Evolutionary conservation across 2,329 filamentous ascomycete genomes (phyloP).

Genomic region (Alternaria burnsii): DNA sequence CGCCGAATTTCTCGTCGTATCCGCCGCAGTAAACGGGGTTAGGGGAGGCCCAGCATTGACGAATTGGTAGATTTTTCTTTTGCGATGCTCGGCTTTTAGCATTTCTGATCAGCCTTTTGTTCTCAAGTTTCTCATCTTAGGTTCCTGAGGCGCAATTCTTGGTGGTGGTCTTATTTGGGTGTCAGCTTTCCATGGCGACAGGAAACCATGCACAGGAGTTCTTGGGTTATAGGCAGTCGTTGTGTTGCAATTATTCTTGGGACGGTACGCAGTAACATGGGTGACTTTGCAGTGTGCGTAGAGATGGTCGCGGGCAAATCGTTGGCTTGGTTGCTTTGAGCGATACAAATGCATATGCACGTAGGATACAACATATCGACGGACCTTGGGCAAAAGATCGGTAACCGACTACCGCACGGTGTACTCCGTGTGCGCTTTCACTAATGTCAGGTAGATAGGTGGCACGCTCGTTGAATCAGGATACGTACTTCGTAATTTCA

Average conservation of each 20-base stretch:
- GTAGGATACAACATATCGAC: not conserved
- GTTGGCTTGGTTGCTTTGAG: not conserved
- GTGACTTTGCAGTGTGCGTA: not conserved
- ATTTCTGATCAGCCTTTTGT: not conserved
- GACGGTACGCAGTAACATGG: not conserved
- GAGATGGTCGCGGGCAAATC: not conserved
- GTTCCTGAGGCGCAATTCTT: not conserved
- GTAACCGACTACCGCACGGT: not conserved
- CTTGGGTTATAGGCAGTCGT: not conserved
- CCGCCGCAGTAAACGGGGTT: not conserved
- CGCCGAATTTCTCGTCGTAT: not conserved
- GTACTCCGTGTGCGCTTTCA: too few relatives aligned
- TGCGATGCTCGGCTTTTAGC: not conserved
- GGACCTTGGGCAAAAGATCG: not conserved
- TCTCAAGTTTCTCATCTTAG: not conserved
- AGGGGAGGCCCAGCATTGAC: too few relatives aligned
- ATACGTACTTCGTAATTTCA: too few relatives aligned
- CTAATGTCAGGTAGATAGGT: too few relatives aligned
- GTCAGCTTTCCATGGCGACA: not conserved
- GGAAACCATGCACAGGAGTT: not conserved
- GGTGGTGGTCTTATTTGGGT: not conserved
- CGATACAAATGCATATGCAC: not conserved
- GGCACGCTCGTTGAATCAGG: too few relatives aligned
- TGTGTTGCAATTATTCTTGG: not conserved
- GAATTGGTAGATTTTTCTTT: too few relatives aligned